A percentile compares a stretch with the other conserved stretches of the same genome.
These are phyloP conservation scores for Candida tallmaniae DNA, from an alignment of 805 yeast species.

Conservation along the genomic window DNA sequence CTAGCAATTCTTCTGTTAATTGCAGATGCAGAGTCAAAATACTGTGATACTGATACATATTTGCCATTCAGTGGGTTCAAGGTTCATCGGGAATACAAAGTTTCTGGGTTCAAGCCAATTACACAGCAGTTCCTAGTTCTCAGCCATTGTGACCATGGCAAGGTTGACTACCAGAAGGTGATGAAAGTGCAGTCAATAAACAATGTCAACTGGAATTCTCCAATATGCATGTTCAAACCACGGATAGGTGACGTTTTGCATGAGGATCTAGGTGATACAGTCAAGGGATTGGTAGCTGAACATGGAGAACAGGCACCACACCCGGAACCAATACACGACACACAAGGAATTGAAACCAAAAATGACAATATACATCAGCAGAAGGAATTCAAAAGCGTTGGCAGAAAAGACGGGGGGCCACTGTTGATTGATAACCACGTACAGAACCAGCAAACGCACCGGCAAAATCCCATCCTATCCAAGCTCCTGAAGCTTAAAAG, in stretches of 20 bases:
- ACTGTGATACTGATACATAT: slow-evolving; percentile 5
- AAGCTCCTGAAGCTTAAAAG: slow-evolving; percentile 1
- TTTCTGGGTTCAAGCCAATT: slow-evolving; percentile 27
- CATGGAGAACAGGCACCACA: background rate
- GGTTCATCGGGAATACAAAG: slow-evolving; percentile 43
- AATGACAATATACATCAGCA: slow-evolving; percentile 2
- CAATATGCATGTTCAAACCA: slow-evolving; percentile 42
- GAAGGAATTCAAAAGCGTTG: background rate
- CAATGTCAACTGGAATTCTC: slow-evolving; percentile 47
- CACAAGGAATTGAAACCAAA: slow-evolving; percentile 10
- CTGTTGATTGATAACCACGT: slow-evolving; percentile 3
- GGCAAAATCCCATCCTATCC: too few relatives aligned
- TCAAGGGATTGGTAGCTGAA: background rate
- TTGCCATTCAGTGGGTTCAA: slow-evolving; percentile 54
- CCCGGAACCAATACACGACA: too few relatives aligned
- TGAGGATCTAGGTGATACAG: background rate
- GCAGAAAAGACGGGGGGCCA: slow-evolving; percentile 2
- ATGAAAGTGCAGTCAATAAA: slow-evolving; percentile 23
- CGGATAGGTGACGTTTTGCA: slow-evolving; percentile 10
- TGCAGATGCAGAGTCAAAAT: slow-evolving; percentile 1
- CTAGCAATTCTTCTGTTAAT: too few relatives aligned
- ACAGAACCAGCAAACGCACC: background rate
- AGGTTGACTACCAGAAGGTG: slow-evolving; percentile 38
- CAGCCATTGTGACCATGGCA: slow-evolving; percentile 51
- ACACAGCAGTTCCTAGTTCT: slow-evolving; percentile 42